Evolutionary conservation across 2,329 filamentous ascomycete genomes (phyloP), one percentile per base, ranked within the genome.

Genomic region (Fusarium nygamai): DNA sequence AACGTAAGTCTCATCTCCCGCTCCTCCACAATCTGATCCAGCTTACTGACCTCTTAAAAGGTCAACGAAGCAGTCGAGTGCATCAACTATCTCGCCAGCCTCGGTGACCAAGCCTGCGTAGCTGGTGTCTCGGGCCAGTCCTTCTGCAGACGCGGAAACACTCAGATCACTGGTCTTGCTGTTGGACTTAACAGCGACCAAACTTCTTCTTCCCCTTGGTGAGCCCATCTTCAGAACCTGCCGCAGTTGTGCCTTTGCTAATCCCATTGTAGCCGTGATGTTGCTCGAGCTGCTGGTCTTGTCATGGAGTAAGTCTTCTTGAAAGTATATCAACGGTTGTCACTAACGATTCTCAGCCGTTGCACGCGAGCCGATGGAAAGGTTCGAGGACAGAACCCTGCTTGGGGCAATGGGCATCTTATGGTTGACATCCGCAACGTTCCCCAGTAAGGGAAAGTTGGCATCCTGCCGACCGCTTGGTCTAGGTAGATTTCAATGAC

Each of bases 61-160:
- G 60, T 59, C 20, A 69, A 69, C 1, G 69, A 72, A 47, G 69
- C 69, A 12, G 69, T 68, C 0, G 43, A 46, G 6, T 72, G 69
- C 22, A 72, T 72, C 47, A 43, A 69, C 38, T 72, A 69, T 29
- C 48, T 72, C 11, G 69, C 69, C 39, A 64, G 69, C 11, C 69
- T 72, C 9, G 66, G 63, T 11, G 17, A 24, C 5, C 53, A 72
- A 22, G 17, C 46, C 3, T 72, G 69, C 6, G 50, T 57, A 13
- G 69, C 51, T 8, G 48, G 46, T 4, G 39, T 72, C 38, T 50
- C 69, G 0, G 69, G 57, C 10, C 33, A 34, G 5, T 64, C 64
- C 3, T 72, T 57, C n/a, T 72, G 69, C 24, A 29, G 69, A 17
- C 69, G 69, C 4, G 69, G 69, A 39, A 33, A 72, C 31, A 72